Base-by-base conservation (phyloP, 1,139 yeast species). In the Nakaseomyces bracarensis region DNA sequence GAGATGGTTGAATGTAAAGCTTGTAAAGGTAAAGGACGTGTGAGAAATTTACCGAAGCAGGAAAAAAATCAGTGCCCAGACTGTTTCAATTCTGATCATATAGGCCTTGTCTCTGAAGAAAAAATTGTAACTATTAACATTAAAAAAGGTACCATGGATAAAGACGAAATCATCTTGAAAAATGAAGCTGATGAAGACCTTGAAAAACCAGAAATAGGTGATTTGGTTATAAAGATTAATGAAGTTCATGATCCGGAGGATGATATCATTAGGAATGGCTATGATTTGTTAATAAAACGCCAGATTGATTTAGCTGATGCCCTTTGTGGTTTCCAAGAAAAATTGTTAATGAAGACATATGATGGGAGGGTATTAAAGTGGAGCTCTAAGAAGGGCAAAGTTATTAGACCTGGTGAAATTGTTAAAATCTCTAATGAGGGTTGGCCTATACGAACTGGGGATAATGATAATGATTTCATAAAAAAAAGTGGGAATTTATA, bases 141-240 rank as follows among this genome's bases (percentile, higher is more conserved):
- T 25, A 77, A 77, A 6, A 77, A 77, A 38, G 97, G 98, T 1
- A 72, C 86, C 4, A 64, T 66, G 31, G 68, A 71, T 36, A 83
- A 82, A 8, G 87, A 80, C 41, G 60, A 67, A 6, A 72, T 91
- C 20, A 72, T 74, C 1, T 66, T 87, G 45, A 64, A 69, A 40
- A 81, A 79, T 6, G 86, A 81, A 61, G 79, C 96, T 2, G 96
- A 91, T 61, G 78, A 86, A 58, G 79, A 68, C 29, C 79, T 82
- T 4, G 93, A 89, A 1, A 77, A 77, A 54, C 36, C 46, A 2
- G 66, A 67, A 38, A 73, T 95, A 0, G 97, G 97, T 4, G 89
- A 87, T 63, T 79, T 89, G 20, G 68, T 82, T 4, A 69, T 91
- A 50, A 73, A 71, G 0, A 72, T 80, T 43, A 65, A 67, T 38